A percentile compares a stretch with the other conserved stretches of the same genome.
phyloP scores from a whole-genome alignment of 805 yeast genomes.

The Candida corydali region DNA sequence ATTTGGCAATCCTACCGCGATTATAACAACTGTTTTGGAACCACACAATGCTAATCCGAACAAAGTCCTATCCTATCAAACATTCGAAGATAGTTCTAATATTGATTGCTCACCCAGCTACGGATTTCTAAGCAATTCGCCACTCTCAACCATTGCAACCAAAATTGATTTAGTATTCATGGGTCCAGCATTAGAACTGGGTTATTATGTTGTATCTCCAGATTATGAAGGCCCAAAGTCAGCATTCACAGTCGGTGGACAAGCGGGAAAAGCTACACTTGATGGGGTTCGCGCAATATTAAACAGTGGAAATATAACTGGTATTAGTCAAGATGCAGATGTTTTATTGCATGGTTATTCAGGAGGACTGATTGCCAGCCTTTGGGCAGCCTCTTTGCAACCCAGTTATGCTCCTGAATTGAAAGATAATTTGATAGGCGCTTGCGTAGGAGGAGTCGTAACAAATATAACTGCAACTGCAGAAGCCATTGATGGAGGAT shows the following conservation, averaged over 20 bases:
- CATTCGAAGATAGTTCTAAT: constrained; percentile 25
- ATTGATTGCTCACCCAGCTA: constrained; percentile 26
- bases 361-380: constrained; percentile 36
- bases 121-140: constrained; percentile 15
- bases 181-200: constrained; percentile 20
- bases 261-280: constrained; percentile 27
- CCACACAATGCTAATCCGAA: constrained; percentile 25
- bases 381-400: constrained; percentile 36
- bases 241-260: constrained; percentile 28
- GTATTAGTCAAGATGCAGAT: constrained; percentile 15
- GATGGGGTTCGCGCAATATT: constrained; percentile 29
- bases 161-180: constrained; percentile 16
- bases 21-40: constrained; percentile 24
- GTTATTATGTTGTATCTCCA: constrained; percentile 30
- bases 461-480: constrained; percentile 29
- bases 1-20: constrained; percentile 21
- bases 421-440: constrained; percentile 21
- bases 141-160: constrained; percentile 9
- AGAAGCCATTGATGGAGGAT: constrained; percentile 19
- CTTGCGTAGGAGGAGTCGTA: constrained; percentile 33
- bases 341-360: constrained; percentile 33
- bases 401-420: constrained; percentile 35
- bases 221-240: constrained; percentile 33
- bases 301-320: constrained; percentile 14
- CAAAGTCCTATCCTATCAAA: constrained; percentile 24